These are phyloP conservation scores for Globisporangium barbulae DNA, from an alignment of 352 stramenopile genomes.

Conservation along the genomic window DNA sequence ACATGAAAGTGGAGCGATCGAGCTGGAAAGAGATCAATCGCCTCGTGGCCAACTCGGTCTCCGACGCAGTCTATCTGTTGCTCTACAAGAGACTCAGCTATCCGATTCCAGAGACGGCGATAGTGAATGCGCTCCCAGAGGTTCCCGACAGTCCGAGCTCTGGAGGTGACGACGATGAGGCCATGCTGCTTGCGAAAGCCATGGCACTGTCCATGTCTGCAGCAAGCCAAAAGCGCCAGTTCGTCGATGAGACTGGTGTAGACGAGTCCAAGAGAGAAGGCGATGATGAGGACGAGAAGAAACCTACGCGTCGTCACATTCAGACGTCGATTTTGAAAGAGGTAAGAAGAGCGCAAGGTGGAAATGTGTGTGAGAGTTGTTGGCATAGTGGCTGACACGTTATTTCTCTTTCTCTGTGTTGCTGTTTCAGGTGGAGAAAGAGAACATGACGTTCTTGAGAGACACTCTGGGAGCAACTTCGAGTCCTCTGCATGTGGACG, in stretches of 20 bases:
- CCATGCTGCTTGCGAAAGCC: constrained; percentile 84
- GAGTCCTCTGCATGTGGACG: constrained; percentile 52
- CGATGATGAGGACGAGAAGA: constrained; percentile 11
- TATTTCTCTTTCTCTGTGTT: constrained; percentile 11
- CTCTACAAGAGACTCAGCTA: constrained; percentile 88
- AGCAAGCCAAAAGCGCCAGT: constrained; percentile 38
- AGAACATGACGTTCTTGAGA: constrained; percentile 57
- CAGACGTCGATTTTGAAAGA: constrained; percentile 51
- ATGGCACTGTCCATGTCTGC: constrained; percentile 89
- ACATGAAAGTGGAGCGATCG: constrained; percentile 76
- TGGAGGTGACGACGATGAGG: constrained; percentile 62
- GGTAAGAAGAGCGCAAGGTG: constrained; percentile 25
- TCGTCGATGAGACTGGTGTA: constrained; percentile 29
- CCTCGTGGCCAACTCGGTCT: constrained; percentile 75
- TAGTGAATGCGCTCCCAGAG: constrained; percentile 15
- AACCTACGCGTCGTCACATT: constrained; percentile 20
- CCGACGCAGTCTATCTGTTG: constrained; percentile 86
- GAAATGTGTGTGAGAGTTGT: neutral
- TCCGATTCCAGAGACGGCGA: constrained; percentile 17
- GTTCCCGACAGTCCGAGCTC: constrained; percentile 21
- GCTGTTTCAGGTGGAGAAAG: constrained; percentile 49
- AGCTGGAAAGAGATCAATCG: constrained; percentile 82
- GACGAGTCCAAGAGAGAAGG: constrained; percentile 6
- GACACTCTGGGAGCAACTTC: constrained; percentile 47
- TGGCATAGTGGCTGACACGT: neutral